Base-by-base conservation (phyloP, 352 stramenopile species). In the Globisporangium orthogonon region DNA sequence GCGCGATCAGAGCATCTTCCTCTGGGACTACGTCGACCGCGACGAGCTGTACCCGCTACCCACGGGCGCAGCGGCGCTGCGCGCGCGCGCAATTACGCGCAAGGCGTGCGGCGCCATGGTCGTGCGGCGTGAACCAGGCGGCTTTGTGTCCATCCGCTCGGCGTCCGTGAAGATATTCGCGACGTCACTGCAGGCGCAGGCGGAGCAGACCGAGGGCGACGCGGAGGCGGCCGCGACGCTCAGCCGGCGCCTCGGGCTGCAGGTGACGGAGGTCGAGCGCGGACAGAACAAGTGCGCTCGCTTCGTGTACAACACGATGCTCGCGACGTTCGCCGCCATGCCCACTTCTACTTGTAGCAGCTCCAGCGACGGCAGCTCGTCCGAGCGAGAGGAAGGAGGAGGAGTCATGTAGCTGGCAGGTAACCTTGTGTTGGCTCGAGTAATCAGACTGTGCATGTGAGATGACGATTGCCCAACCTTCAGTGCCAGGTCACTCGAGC, bases 21-120 rank as follows among this genome's bases (percentile, higher is more conserved):
- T 78, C 28, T 87, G 76, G 78, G 78, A 89, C 55, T 89, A 87
- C 31, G 74, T 77, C 37, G 78, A 87, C 64, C 69, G 76, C n/a
- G 78, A 89, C 61, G 70, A 78, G 14, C 49, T 79, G 47, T 71
- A 83, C 35, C 76, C 68, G 33, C 50, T 74, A 29, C 54, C 61
- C 1, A 33, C 46, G 33, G 60, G 62, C 3, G 39, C 37, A 7
- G 54, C 58, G 5, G 62, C 55, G 7, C 41, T 54, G 4, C 53
- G 54, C 18, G 53, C 67, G 7, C 65, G 62, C 43, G 57, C 50
- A 48, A 78, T 87, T 45, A 69, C 67, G 0, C 70, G 78, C 10
- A 82, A 86, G 43, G 71, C 74, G 43, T 86, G 76, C 33, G 76
- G 78, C 35, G 65, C 63, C 0, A 67, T 79, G 44, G 45, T 85